Conservation (phyloP, 331 rosid genomes). For the Prunus yedoensis region DNA sequence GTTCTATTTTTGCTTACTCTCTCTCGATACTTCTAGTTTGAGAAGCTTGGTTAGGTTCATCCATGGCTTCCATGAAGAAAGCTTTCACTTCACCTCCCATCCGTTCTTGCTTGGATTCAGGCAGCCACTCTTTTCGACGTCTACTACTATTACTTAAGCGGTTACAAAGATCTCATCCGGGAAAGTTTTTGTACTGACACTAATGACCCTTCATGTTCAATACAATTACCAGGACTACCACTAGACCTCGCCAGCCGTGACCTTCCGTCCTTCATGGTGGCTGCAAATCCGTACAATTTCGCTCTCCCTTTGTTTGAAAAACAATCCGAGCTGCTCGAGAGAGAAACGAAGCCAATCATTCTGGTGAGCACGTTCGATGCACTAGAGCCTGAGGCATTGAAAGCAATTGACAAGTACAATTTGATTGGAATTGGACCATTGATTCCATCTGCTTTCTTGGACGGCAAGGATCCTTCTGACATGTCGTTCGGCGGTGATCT, state of each 20-base stretch:
- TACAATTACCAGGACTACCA: slow-evolving; percentile 57
- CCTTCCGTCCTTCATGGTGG: slow-evolving; percentile 39
- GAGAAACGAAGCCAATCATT: slow-evolving; percentile 30
- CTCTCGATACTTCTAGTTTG: too few species aligned
- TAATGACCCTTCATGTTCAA: not conserved
- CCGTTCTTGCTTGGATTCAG: too few species aligned
- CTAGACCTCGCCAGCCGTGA: slow-evolving; percentile 30
- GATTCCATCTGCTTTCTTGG: slow-evolving; percentile 34
- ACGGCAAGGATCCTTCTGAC: slow-evolving; percentile 22
- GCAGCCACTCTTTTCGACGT: too few species aligned
- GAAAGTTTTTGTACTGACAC: not conserved
- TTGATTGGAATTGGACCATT: slow-evolving; percentile 26
- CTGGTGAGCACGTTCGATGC: slow-evolving; percentile 54
- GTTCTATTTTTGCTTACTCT: too few species aligned
- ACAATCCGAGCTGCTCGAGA: slow-evolving; percentile 28
- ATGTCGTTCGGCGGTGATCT: slow-evolving; percentile 41
- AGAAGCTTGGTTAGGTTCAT: too few species aligned
- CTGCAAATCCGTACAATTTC: slow-evolving; percentile 13
- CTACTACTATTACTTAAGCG: too few species aligned
- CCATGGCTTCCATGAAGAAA: too few species aligned
- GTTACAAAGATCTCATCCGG: too few species aligned
- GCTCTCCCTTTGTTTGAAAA: slow-evolving; percentile 24
- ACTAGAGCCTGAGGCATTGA: slow-evolving; percentile 47
- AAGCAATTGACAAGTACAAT: slow-evolving; percentile 14
- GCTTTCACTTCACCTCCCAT: too few species aligned